A percentile compares a stretch with the other conserved stretches of the same genome.
phyloP scores from a whole-genome alignment of 2,329 filamentous ascomycete genomes.

The Xylariaceae sp. region DNA sequence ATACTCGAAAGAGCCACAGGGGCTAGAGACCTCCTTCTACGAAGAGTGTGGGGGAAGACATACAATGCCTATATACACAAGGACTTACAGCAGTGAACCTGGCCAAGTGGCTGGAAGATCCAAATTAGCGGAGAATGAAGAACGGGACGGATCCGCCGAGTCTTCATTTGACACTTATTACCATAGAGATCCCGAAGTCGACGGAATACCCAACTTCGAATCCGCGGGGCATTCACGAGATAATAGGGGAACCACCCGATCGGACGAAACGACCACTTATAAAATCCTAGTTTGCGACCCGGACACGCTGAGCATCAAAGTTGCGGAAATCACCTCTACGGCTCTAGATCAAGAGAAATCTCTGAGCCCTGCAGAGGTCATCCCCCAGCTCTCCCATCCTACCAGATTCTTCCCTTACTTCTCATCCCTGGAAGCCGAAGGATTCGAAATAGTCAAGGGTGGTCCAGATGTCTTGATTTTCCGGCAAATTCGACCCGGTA shows the following conservation, averaged over 20 bases:
- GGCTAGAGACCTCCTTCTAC: conserved; percentile 43
- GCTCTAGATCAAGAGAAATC: conserved; percentile 44
- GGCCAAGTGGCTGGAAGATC: conserved; percentile 7
- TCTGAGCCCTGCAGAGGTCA: conserved; percentile 53
- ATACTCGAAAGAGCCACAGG: conserved; percentile 43
- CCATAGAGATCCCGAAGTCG: conserved; percentile 29
- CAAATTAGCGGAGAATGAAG: background rate
- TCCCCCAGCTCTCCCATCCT: conserved; percentile 57
- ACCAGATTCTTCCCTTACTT: conserved; percentile 63
- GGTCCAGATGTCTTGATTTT: conserved; percentile 61
- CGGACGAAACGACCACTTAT: conserved; percentile 41
- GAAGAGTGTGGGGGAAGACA: conserved; percentile 38
- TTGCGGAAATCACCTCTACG: conserved; percentile 56
- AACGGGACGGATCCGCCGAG: background rate
- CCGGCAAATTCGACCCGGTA: conserved; percentile 47
- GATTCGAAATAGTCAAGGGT: conserved; percentile 63
- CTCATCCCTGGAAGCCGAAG: conserved; percentile 50
- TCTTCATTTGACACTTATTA: conserved; percentile 18
- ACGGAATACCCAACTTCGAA: conserved; percentile 21
- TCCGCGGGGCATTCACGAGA: conserved; percentile 10
- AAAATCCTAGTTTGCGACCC: conserved; percentile 64
- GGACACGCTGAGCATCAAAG: conserved; percentile 50
- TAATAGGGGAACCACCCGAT: conserved; percentile 18
- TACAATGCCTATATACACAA: conserved; percentile 35
- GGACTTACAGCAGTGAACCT: conserved; percentile 30